Conservation (phyloP, 441 rosid genomes). For the Erodium texanum region DNA sequence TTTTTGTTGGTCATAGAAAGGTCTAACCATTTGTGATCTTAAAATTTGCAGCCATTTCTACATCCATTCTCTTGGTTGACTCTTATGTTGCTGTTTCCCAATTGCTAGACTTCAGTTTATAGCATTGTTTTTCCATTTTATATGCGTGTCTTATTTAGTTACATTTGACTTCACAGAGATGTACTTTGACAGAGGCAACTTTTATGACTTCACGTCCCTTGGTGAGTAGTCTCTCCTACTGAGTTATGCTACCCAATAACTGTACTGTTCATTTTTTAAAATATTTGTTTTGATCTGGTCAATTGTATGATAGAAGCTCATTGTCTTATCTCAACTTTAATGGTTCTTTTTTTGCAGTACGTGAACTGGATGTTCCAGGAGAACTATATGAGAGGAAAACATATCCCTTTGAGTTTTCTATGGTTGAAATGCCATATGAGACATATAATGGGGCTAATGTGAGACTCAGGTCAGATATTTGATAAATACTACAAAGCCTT, state of each 20-base stretch:
- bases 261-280: neutral
- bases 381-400: slow-evolving; percentile 83
- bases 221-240: slow-evolving; percentile 44
- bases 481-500: neutral
- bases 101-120: neutral
- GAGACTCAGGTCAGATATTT: slow-evolving; percentile 60
- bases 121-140: neutral
- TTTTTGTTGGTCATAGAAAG: neutral
- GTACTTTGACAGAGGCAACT: slow-evolving; percentile 87
- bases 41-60: neutral
- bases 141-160: neutral
- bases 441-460: slow-evolving; percentile 89
- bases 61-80: neutral
- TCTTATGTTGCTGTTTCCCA: neutral
- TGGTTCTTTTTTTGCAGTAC: slow-evolving; percentile 49
- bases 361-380: slow-evolving; percentile 92
- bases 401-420: slow-evolving; percentile 85
- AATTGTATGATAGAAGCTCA: neutral
- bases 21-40: neutral
- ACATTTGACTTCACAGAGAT: slow-evolving; percentile 46
- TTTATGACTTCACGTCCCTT: slow-evolving; percentile 89
- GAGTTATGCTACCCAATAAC: neutral
- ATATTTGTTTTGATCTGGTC: neutral
- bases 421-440: slow-evolving; percentile 92
- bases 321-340: slow-evolving; percentile 10